Evolutionary conservation across 768 basidiomycete species (phyloP).

Genomic region (Gelatoporia subvermispora): DNA sequence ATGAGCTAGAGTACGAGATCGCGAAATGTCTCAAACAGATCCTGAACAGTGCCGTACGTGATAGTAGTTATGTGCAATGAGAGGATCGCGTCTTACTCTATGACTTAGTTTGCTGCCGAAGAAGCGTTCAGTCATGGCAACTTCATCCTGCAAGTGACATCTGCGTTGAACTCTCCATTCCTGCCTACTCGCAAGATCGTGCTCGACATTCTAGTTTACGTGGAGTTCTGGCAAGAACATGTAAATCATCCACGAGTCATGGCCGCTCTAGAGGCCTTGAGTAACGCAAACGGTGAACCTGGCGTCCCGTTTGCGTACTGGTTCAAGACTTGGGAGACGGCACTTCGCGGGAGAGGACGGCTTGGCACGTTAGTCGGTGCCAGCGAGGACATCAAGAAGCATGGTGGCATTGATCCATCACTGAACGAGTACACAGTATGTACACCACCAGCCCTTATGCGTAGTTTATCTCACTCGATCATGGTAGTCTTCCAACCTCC

Average conservation of each 20-base stretch:
- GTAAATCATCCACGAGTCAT: slow-evolving; percentile 65
- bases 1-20: slow-evolving; percentile 78
- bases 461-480: neutral
- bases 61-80: slow-evolving; percentile 1
- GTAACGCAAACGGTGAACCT: slow-evolving; percentile 54
- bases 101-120: slow-evolving; percentile 53
- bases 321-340: slow-evolving; percentile 78
- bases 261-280: slow-evolving; percentile 69
- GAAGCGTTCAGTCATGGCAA: slow-evolving; percentile 71
- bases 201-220: slow-evolving; percentile 73
- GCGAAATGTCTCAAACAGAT: slow-evolving; percentile 84
- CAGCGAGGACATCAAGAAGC: slow-evolving; percentile 79
- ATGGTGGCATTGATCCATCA: slow-evolving; percentile 58
- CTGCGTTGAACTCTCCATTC: slow-evolving; percentile 77
- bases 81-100: slow-evolving; percentile 10
- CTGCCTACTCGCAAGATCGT: slow-evolving; percentile 74
- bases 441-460: slow-evolving; percentile 10
- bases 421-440: slow-evolving; percentile 85
- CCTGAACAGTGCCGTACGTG: slow-evolving; percentile 58
- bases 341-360: slow-evolving; percentile 78
- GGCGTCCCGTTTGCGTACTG: slow-evolving; percentile 75
- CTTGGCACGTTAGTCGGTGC: slow-evolving; percentile 97
- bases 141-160: slow-evolving; percentile 75
- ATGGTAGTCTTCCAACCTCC: slow-evolving; percentile 59
- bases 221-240: slow-evolving; percentile 61